Evolutionary conservation across 108 stramenopile genomes (phyloP).

Genomic region (Cyclotella choctawhatcheeana): DNA sequence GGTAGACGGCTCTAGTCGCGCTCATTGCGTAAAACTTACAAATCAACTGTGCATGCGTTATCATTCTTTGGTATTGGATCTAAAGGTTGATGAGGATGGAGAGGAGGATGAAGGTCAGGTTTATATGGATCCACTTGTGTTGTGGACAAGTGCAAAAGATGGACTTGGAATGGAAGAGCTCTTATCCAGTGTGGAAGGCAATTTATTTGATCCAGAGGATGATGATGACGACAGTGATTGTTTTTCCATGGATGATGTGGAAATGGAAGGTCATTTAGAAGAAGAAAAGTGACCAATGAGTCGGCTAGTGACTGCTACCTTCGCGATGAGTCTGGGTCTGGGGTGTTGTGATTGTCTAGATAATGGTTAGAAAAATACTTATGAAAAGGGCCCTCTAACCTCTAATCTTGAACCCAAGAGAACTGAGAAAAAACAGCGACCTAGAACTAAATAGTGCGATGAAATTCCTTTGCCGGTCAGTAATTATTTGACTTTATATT

Average conservation of each 20-base stretch:
- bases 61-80: constrained; percentile 38
- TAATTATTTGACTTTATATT: too few species aligned
- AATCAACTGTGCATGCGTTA: constrained; percentile 84
- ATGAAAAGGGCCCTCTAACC: too few species aligned
- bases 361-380: too few species aligned
- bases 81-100: background rate
- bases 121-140: constrained; percentile 52
- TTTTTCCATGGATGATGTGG: background rate
- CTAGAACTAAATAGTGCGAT: too few species aligned
- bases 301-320: too few species aligned
- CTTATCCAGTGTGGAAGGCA: constrained; percentile 39
- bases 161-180: constrained; percentile 52
- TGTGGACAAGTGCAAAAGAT: constrained; percentile 56
- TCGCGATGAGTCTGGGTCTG: too few species aligned
- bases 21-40: constrained; percentile 59
- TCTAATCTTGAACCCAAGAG: too few species aligned
- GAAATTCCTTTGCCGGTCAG: too few species aligned
- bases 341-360: too few species aligned
- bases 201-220: constrained; percentile 12
- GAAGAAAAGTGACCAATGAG: too few species aligned
- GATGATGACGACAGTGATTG: constrained; percentile 9
- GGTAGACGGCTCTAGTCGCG: constrained; percentile 64
- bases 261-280: too few species aligned
- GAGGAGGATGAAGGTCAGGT: constrained; percentile 22
- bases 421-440: too few species aligned